A percentile compares a stretch with the other conserved stretches of the same genome.
Conservation (phyloP, 768 basidiomycete species). For the Hysterangium stoloniferum region DNA sequence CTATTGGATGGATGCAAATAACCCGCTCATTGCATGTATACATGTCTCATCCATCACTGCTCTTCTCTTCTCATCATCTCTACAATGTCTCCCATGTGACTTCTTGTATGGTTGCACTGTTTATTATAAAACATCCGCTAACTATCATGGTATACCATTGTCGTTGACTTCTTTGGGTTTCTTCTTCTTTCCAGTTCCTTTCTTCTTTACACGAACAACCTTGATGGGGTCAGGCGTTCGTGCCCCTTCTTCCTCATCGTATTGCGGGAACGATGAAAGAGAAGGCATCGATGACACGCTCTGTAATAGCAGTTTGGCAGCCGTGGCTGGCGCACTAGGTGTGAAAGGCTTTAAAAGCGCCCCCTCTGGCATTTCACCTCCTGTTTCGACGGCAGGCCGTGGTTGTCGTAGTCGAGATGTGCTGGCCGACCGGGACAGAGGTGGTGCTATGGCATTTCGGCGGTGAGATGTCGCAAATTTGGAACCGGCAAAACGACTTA, state of each 20-base stretch:
- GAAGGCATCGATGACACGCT: constrained; percentile 16
- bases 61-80: neutral
- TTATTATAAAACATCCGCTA: constrained; percentile 4
- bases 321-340: constrained; percentile 10
- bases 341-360: constrained; percentile 18
- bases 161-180: constrained; percentile 41
- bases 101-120: constrained; percentile 3
- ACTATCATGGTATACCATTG: neutral
- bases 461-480: no score
- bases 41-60: neutral
- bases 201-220: constrained; percentile 66
- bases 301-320: constrained; percentile 21
- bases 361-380: constrained; percentile 83
- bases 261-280: constrained; percentile 41
- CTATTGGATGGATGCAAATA: no score
- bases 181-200: constrained; percentile 48
- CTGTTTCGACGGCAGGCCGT: constrained; percentile 60
- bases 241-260: constrained; percentile 46
- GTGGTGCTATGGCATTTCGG: no score
- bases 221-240: constrained; percentile 66
- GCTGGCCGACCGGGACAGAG: no score
- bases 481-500: constrained; percentile 2
- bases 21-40: constrained; percentile 10
- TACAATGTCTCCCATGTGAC: neutral
- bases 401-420: constrained; percentile 33